Conservation (phyloP, 2,329 filamentous ascomycete species). For the Ascochyta rabiei region DNA sequence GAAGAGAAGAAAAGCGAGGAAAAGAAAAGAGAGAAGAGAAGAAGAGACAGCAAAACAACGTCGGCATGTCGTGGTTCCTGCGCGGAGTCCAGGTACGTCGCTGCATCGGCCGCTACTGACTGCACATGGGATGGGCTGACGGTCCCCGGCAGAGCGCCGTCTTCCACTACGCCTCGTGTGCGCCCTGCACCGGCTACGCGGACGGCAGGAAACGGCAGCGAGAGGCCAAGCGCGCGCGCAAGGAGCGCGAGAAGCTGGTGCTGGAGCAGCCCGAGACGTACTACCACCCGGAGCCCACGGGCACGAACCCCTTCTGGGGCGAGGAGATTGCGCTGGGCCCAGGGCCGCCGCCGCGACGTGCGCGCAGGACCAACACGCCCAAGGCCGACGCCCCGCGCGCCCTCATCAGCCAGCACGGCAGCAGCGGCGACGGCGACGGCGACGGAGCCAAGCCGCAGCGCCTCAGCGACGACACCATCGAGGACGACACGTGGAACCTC, state of each 20-base stretch:
- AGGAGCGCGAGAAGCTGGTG: constrained; percentile 68
- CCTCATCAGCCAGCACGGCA: constrained; percentile 53
- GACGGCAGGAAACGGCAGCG: constrained; percentile 73
- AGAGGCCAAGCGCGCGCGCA: constrained; percentile 70
- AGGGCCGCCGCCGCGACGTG: constrained; percentile 65
- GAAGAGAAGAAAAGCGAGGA: too few relatives aligned
- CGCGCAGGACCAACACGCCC: constrained; percentile 64
- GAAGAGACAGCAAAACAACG: too few relatives aligned
- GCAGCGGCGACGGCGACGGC: constrained; percentile 45
- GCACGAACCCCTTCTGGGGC: constrained; percentile 86
- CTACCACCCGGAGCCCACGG: constrained; percentile 79
- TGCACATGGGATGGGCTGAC: not conserved
- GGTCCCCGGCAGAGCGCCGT: constrained; percentile 64
- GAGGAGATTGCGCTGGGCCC: constrained; percentile 87
- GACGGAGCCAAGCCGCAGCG: constrained; percentile 31
- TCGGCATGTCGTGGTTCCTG: constrained; percentile 48
- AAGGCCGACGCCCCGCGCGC: constrained; percentile 60
- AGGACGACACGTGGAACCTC: constrained; percentile 70
- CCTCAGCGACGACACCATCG: constrained; percentile 42
- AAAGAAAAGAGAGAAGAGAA: too few relatives aligned
- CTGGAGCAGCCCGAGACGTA: constrained; percentile 75
- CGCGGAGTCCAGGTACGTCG: constrained; percentile 56
- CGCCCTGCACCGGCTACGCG: constrained; percentile 75
- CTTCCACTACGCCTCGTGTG: constrained; percentile 79
- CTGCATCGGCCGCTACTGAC: too few relatives aligned